Evolutionary conservation across 345 rosid species (phyloP).

Genomic region (Schrenkiella parvula): DNA sequence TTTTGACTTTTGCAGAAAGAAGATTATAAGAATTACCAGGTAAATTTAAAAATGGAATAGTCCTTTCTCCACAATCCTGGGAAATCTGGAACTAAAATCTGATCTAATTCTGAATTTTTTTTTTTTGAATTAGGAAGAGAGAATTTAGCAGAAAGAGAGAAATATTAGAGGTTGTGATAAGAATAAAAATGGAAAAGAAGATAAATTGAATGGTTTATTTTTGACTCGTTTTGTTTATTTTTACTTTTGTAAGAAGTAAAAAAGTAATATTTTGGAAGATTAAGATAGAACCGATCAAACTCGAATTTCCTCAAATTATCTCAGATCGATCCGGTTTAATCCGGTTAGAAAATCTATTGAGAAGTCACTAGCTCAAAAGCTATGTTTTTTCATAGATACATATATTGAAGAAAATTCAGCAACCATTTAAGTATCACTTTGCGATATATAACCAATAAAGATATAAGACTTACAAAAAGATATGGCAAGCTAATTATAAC

Average conservation of each 20-base stretch:
- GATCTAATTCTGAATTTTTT: not conserved
- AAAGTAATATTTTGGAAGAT: not conserved
- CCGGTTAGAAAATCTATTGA: not conserved
- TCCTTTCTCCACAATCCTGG: slow-evolving; percentile 9
- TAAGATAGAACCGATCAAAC: not conserved
- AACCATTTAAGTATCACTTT: not conserved
- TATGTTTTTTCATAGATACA: not conserved
- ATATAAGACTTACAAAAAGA: not conserved
- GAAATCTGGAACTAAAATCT: slow-evolving; percentile 11
- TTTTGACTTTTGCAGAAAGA: not conserved
- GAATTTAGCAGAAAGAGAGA: slow-evolving; percentile 3
- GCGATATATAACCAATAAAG: not conserved
- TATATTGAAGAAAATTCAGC: not conserved
- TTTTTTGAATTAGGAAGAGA: slow-evolving; percentile 18
- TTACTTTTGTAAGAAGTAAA: not conserved
- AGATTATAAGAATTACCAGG: slow-evolving; percentile 14
- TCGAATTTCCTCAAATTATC: not conserved
- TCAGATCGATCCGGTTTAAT: not conserved
- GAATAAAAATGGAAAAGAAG: not conserved
- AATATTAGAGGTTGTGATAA: slow-evolving; percentile 7
- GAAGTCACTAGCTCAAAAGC: not conserved
- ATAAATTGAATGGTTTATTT: not conserved
- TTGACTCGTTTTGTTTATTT: not conserved
- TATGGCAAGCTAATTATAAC: not conserved
- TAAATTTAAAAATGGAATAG: not conserved